Percentiles rank a stretch among this genome's conserved stretches.
Evolutionary conservation across 164 flowering plant genomes (phyloP).

Genomic region (Vitis vinifera): DNA sequence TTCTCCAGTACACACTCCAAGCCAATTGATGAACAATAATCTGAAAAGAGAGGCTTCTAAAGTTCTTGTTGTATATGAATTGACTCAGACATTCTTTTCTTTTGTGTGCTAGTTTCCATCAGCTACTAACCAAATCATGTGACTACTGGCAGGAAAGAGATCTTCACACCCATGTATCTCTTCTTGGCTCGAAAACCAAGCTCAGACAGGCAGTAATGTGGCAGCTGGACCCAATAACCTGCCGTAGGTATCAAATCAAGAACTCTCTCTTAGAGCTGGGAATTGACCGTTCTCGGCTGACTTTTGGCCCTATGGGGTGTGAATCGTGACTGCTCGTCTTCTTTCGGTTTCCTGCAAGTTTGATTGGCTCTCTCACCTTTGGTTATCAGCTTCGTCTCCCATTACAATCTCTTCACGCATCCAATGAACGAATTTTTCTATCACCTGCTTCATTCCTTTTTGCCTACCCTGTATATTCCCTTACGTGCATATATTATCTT

Average conservation of each 20-base stretch:
- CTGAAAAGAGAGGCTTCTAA: too few species aligned
- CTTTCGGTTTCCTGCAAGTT: not conserved
- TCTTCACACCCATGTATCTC: slow-evolving; percentile 93
- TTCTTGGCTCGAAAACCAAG: slow-evolving; percentile 82
- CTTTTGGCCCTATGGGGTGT: too few species aligned
- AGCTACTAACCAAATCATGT: not conserved
- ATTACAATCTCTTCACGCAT: not conserved
- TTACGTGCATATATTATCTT: too few species aligned
- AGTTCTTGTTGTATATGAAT: too few species aligned
- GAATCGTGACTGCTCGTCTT: too few species aligned
- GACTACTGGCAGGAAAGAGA: slow-evolving; percentile 66
- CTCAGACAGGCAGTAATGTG: slow-evolving; percentile 13
- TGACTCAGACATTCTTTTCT: not conserved
- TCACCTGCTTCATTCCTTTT: too few species aligned
- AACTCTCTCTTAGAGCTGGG: too few species aligned
- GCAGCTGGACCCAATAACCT: not conserved
- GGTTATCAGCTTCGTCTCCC: not conserved
- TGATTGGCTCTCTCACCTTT: not conserved
- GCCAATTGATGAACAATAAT: too few species aligned
- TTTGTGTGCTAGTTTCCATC: not conserved
- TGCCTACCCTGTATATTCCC: too few species aligned
- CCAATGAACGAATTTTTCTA: too few species aligned
- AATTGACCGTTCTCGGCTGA: too few species aligned
- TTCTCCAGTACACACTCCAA: too few species aligned
- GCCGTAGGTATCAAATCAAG: not conserved